phyloP scores from a whole-genome alignment of 129 eudicot genomes.

The Lactuca saligna region DNA sequence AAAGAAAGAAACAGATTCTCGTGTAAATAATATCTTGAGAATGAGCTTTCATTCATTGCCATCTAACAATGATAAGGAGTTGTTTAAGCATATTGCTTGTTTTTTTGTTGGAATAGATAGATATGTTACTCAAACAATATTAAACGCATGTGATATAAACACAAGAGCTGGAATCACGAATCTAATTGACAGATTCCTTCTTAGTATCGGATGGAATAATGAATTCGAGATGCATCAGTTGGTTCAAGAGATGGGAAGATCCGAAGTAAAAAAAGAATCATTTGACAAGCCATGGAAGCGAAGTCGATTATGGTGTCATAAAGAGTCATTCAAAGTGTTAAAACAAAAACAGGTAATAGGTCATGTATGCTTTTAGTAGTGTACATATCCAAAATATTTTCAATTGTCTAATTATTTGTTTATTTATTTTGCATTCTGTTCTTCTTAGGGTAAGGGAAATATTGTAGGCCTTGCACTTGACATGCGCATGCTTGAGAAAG shows the following conservation, averaged over 20 bases:
- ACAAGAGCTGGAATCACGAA: conserved; percentile 27
- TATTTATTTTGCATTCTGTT: background rate
- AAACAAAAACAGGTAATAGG: conserved; percentile 22
- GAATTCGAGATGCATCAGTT: conserved; percentile 34
- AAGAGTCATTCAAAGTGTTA: conserved; percentile 34
- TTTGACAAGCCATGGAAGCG: conserved; percentile 27
- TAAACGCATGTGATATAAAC: conserved; percentile 22
- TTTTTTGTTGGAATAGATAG: conserved; percentile 28
- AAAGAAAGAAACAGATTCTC: conserved; percentile 3
- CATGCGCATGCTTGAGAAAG: conserved; percentile 18
- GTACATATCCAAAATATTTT: background rate
- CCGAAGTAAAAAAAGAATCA: conserved; percentile 31
- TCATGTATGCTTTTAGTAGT: background rate
- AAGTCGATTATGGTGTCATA: conserved; percentile 27
- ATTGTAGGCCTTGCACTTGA: conserved; percentile 35
- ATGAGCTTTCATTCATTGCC: conserved; percentile 24
- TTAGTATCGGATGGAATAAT: background rate
- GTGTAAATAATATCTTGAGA: background rate
- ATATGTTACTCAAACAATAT: background rate
- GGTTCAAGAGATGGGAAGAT: conserved; percentile 38
- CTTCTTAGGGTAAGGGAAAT: conserved; percentile 29
- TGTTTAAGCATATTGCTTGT: conserved; percentile 43
- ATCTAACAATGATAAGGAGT: conserved; percentile 23
- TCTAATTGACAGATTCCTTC: conserved; percentile 34
- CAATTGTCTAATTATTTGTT: background rate